These are phyloP conservation scores for Tricholoma flavovirens DNA, from an alignment of 768 basidiomycete species.

Conservation along the genomic window DNA sequence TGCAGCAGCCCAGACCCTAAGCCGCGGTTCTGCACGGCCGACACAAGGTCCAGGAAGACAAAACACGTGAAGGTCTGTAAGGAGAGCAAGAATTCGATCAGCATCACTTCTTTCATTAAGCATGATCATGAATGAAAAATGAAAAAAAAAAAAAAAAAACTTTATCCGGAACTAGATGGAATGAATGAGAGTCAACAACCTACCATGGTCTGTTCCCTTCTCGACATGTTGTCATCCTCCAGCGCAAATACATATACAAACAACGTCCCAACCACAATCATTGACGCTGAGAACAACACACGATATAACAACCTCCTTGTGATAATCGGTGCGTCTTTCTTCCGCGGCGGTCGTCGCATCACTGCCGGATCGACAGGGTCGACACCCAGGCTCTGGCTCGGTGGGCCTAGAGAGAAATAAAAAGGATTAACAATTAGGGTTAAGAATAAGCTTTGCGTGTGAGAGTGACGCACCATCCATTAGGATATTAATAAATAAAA, in stretches of 20 bases:
- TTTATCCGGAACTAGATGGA: too few relatives aligned
- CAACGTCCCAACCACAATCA: slow-evolving; percentile 85
- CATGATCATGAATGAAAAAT: not conserved
- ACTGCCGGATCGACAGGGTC: slow-evolving; percentile 93
- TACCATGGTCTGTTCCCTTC: slow-evolving; percentile 95
- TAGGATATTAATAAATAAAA: slow-evolving; percentile 97
- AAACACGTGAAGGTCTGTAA: slow-evolving; percentile 91
- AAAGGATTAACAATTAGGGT: slow-evolving; percentile 6
- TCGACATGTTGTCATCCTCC: slow-evolving; percentile 76
- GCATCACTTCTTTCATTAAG: not conserved
- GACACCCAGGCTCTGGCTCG: slow-evolving; percentile 92
- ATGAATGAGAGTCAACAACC: slow-evolving; percentile 19
- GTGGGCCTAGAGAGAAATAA: slow-evolving; percentile 55
- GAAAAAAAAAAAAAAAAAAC: too few relatives aligned
- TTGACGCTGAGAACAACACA: slow-evolving; percentile 88
- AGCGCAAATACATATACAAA: slow-evolving; percentile 83
- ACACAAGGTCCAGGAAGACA: slow-evolving; percentile 94
- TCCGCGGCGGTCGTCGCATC: slow-evolving; percentile 90
- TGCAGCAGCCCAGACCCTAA: slow-evolving; percentile 77
- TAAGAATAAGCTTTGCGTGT: not conserved
- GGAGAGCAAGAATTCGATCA: slow-evolving; percentile 4
- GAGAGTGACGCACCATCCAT: slow-evolving; percentile 73
- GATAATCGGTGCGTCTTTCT: slow-evolving; percentile 88
- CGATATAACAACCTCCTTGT: slow-evolving; percentile 65
- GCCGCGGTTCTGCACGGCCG: slow-evolving; percentile 91